A percentile compares a stretch with the other conserved stretches of the same genome.
phyloP scores from a whole-genome alignment of 2,329 filamentous ascomycete genomes.

The Phaeosphaeriaceae sp. region DNA sequence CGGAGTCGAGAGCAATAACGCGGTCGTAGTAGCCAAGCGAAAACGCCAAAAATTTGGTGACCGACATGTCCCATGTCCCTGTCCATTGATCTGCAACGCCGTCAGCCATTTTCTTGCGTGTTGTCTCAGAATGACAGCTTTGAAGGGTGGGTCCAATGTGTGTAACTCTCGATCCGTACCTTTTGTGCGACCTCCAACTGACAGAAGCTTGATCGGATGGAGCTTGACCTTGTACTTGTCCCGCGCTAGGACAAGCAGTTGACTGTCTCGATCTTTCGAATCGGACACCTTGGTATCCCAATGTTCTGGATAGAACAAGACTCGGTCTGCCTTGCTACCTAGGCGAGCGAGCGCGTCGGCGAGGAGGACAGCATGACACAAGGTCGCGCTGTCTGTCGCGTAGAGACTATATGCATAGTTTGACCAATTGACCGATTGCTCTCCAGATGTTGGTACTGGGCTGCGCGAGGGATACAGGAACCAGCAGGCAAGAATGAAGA shows the following conservation, averaged over 20 bases:
- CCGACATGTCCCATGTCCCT: slow-evolving; percentile 67
- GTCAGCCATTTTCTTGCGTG: slow-evolving; percentile 20
- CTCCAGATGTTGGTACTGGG: slow-evolving; percentile 8
- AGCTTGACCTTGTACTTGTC: slow-evolving; percentile 59
- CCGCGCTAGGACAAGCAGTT: slow-evolving; percentile 57
- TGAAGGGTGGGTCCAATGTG: slow-evolving; percentile 9
- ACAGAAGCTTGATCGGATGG: slow-evolving; percentile 54
- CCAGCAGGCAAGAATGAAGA: slow-evolving; percentile 39
- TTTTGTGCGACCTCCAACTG: slow-evolving; percentile 41
- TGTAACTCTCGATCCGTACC: slow-evolving; percentile 29
- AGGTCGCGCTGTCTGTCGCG: slow-evolving; percentile 50
- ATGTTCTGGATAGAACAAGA: slow-evolving; percentile 54
- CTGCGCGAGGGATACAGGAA: slow-evolving; percentile 28
- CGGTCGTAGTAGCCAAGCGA: slow-evolving; percentile 69
- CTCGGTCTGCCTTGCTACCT: slow-evolving; percentile 54
- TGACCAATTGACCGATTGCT: slow-evolving; percentile 44
- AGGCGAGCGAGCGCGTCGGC: slow-evolving; percentile 52
- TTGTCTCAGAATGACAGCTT: slow-evolving; percentile 10
- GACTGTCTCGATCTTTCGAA: slow-evolving; percentile 48
- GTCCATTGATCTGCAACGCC: slow-evolving; percentile 39
- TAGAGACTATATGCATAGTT: slow-evolving; percentile 54
- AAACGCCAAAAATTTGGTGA: slow-evolving; percentile 73
- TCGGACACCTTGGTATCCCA: slow-evolving; percentile 43
- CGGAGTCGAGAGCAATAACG: slow-evolving; percentile 67
- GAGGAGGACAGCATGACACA: slow-evolving; percentile 55